Percentiles rank a stretch among this genome's conserved stretches.
Evolutionary conservation across 441 rosid genomes (phyloP).

Genomic region (Populus hybrid): DNA sequence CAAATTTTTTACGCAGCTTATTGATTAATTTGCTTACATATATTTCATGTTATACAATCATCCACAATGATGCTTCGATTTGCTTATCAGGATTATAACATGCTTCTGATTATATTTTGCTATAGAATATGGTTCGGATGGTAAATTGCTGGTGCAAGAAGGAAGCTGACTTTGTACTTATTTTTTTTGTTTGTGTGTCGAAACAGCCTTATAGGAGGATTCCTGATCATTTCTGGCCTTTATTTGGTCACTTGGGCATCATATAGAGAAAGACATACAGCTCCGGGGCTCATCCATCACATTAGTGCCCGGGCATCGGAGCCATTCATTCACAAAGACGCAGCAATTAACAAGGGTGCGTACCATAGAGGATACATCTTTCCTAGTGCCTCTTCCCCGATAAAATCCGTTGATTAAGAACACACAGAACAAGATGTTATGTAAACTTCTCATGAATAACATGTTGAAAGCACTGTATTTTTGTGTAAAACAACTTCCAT

Average conservation of each 20-base stretch:
- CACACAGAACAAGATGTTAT: slow-evolving; percentile 4
- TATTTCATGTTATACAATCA: background rate
- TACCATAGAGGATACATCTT: slow-evolving; percentile 31
- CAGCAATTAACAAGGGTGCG: slow-evolving; percentile 36
- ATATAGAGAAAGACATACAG: slow-evolving; percentile 48
- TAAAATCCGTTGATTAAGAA: slow-evolving; percentile 35
- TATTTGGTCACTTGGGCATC: slow-evolving; percentile 97
- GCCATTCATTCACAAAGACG: slow-evolving; percentile 51
- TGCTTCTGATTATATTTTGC: background rate
- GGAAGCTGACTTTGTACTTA: slow-evolving; percentile 20
- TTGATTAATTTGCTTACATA: background rate
- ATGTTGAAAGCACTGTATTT: background rate
- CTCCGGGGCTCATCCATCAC: slow-evolving; percentile 30
- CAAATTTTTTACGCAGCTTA: background rate
- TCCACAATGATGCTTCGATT: background rate
- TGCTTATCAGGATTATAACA: background rate
- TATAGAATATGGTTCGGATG: background rate
- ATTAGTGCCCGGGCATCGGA: slow-evolving; percentile 32
- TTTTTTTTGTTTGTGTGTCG: background rate
- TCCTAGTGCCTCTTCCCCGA: slow-evolving; percentile 25
- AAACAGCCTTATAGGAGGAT: slow-evolving; percentile 78
- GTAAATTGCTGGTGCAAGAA: background rate
- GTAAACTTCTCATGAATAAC: background rate
- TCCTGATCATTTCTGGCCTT: slow-evolving; percentile 75
- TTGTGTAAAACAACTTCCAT: background rate